Evolutionary conservation across 768 basidiomycete species (phyloP), one percentile per base, ranked within the genome.

Genomic region (Boletus rex-veris): DNA sequence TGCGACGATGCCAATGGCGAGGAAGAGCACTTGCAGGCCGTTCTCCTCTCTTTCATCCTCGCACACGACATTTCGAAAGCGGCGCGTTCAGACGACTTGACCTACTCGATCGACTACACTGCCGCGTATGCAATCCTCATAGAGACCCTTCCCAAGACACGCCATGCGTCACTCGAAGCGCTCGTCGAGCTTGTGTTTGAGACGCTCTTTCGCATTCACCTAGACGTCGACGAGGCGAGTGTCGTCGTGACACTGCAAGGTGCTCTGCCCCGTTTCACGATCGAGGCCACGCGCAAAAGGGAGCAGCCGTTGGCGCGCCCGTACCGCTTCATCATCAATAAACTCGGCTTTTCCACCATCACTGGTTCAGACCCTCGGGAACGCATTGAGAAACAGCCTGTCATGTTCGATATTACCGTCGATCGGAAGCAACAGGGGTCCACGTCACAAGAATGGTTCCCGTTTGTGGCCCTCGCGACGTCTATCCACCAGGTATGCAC

Each of bases 301-400:
- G 53, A 56, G 15, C 64, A 50, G 37, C 45, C 8, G 31, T 46
- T 18, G 24, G 61, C 48, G 18, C 66, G 19, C 45, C 71, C 33
- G 43, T 56, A 11, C 66, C 67, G 53, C 50, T 67, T 52, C 45
- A 26, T 11, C 21, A 53, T 78, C 35, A 58, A 69, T 12, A 75
- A 75, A 44, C 68, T 93, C 9, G 63, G 70, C 7, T 79, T 83
- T 36, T 71, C 74, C 8, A 73, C 78, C 14, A 77, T 91, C 47
- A 73, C 93, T 21, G 91, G 92, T 3, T 71, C 92, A 36, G 81
- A 88, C 58, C 74, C 78, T 5, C 78, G 77, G 54, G 92, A 93
- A 67, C 76, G 89, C 30, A 59, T 71, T 31, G 80, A 84, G 62
- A 78, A 78, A 59, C 91, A 93, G 64, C 65, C 77, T 30, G 77